Evolutionary conservation across 2,329 filamentous ascomycete genomes (phyloP).

Genomic region (Exophiala sp.): DNA sequence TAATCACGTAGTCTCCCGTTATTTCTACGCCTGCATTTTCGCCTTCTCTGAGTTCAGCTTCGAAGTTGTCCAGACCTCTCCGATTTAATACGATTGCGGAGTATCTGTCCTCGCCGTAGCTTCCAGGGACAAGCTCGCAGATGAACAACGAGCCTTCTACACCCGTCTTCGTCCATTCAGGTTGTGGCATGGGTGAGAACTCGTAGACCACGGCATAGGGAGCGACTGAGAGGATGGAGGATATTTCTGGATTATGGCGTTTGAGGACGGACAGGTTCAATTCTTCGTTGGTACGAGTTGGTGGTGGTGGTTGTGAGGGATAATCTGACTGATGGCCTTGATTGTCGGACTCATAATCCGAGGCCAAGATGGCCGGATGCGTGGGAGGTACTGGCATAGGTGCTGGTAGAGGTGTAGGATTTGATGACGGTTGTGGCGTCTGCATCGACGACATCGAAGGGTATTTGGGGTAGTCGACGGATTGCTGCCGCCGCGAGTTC

Average conservation of each 20-base stretch:
- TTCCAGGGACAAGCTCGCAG: slow-evolving; percentile 57
- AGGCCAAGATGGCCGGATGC: slow-evolving; percentile 22
- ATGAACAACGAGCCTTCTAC: slow-evolving; percentile 88
- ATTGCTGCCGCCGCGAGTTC: slow-evolving; percentile 26
- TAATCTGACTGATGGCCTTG: slow-evolving; percentile 46
- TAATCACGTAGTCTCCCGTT: slow-evolving; percentile 58
- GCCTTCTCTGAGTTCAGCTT: slow-evolving; percentile 57
- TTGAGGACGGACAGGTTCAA: slow-evolving; percentile 82
- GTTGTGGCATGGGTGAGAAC: slow-evolving; percentile 60
- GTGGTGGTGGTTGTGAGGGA: slow-evolving; percentile 41
- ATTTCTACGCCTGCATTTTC: slow-evolving; percentile 63
- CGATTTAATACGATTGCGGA: slow-evolving; percentile 70
- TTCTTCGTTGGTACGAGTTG: slow-evolving; percentile 69
- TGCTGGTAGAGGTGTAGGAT: slow-evolving; percentile 4
- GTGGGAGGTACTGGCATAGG: slow-evolving; percentile 2
- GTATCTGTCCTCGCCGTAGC: slow-evolving; percentile 47
- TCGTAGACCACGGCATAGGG: slow-evolving; percentile 84
- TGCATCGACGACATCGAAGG: slow-evolving; percentile 22
- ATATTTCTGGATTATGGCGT: slow-evolving; percentile 73
- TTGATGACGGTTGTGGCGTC: slow-evolving; percentile 7
- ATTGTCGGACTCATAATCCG: slow-evolving; percentile 66
- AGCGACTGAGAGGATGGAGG: slow-evolving; percentile 71
- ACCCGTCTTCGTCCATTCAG: slow-evolving; percentile 76
- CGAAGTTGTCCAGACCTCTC: slow-evolving; percentile 66
- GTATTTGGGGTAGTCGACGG: slow-evolving; percentile 28